Evolutionary conservation across 345 rosid species (phyloP).

Genomic region (Euphorbia tirucalli): DNA sequence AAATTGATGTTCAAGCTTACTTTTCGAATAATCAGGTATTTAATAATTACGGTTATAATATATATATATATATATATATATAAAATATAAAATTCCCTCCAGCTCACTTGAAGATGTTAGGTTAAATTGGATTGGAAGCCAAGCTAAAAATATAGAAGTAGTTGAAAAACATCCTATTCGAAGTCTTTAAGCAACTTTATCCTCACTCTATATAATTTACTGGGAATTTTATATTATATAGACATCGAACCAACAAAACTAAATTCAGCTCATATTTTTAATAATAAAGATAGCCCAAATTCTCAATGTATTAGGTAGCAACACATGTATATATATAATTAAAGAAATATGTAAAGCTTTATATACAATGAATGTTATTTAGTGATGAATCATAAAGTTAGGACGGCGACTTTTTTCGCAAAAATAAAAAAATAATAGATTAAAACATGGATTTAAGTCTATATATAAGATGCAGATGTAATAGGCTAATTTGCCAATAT

Average conservation of each 20-base stretch:
- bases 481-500: not conserved
- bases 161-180: not conserved
- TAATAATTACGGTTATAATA: too few species aligned
- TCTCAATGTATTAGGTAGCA: slow-evolving; percentile 12
- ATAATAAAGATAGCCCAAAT: not conserved
- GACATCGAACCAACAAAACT: not conserved
- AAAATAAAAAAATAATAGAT: too few species aligned
- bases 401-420: not conserved
- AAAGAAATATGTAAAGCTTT: not conserved
- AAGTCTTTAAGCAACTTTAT: not conserved
- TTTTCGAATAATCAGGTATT: too few species aligned
- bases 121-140: not conserved
- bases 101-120: not conserved
- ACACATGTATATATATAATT: not conserved
- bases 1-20: too few species aligned
- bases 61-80: too few species aligned
- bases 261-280: not conserved
- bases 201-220: not conserved
- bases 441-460: not conserved
- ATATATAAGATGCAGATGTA: not conserved
- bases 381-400: not conserved
- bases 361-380: too few species aligned
- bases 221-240: not conserved
- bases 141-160: not conserved
- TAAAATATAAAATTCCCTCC: not conserved